These are phyloP conservation scores for Amyloporia xantha DNA, from an alignment of 768 basidiomycete species.

Conservation along the genomic window DNA sequence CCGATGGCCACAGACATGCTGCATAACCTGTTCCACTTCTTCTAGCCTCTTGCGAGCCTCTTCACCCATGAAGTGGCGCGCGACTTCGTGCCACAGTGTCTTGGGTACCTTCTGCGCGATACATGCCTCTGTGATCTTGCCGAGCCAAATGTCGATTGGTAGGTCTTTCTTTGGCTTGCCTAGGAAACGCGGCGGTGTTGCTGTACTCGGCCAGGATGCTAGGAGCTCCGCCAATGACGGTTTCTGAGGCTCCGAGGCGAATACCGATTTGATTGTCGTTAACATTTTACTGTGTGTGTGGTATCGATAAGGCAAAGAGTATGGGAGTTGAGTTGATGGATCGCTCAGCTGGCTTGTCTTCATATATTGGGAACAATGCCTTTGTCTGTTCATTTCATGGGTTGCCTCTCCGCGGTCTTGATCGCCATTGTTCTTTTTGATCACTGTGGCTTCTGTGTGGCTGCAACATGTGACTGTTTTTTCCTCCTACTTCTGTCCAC, in stretches of 20 bases:
- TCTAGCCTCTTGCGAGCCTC: slow-evolving; percentile 58
- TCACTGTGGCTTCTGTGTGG: background rate
- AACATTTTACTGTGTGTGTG: background rate
- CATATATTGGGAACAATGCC: background rate
- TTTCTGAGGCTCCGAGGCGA: background rate
- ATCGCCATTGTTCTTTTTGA: background rate
- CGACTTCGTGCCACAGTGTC: slow-evolving; percentile 78
- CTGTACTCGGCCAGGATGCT: slow-evolving; percentile 51
- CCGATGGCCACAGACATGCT: slow-evolving; percentile 51
- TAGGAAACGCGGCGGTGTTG: slow-evolving; percentile 45
- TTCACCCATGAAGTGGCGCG: slow-evolving; percentile 67
- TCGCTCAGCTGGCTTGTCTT: background rate
- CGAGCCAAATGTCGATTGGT: slow-evolving; percentile 61
- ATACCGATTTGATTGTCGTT: background rate
- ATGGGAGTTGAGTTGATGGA: background rate
- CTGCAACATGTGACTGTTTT: background rate
- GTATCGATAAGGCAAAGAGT: background rate
- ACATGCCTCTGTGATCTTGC: slow-evolving; percentile 62
- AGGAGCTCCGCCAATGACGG: slow-evolving; percentile 47
- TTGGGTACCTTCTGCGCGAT: slow-evolving; percentile 60
- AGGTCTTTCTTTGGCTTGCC: slow-evolving; percentile 57
- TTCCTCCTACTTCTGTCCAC: background rate
- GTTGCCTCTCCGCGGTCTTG: too few relatives aligned
- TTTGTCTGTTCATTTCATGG: background rate
- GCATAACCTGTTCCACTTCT: slow-evolving; percentile 67